Conservation (phyloP, 495 filamentous ascomycete species). For the Usnea hakonensis region DNA sequence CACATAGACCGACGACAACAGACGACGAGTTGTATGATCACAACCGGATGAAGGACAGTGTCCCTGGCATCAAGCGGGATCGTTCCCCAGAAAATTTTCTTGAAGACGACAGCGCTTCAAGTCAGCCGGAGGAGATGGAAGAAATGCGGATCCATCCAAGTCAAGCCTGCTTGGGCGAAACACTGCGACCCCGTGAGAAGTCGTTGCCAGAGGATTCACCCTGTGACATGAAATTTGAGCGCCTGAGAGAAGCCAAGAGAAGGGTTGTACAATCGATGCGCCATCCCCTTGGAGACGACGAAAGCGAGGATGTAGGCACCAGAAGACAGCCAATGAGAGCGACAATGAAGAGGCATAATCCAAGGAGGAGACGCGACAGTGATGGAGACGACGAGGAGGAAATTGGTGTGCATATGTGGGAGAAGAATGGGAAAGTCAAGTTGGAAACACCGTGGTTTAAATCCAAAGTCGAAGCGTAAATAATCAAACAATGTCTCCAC, state of each 20-base stretch:
- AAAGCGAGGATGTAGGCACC: background rate
- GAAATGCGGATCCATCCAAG: background rate
- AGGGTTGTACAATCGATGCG: background rate
- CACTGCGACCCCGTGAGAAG: background rate
- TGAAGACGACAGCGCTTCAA: background rate
- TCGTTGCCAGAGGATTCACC: background rate
- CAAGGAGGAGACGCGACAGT: background rate
- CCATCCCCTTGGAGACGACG: background rate
- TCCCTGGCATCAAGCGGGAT: background rate
- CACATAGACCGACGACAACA: background rate
- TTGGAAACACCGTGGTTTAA: slow-evolving; percentile 19
- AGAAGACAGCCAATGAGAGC: background rate
- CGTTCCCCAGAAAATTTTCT: background rate
- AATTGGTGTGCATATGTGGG: slow-evolving; percentile 23
- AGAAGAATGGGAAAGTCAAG: slow-evolving; percentile 14
- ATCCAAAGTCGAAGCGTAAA: background rate
- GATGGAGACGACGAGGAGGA: slow-evolving; percentile 21
- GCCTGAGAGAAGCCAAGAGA: background rate
- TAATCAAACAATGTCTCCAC: no score
- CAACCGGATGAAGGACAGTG: background rate
- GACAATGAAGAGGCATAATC: background rate
- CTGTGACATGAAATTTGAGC: background rate
- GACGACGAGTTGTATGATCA: background rate
- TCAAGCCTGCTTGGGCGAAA: background rate
- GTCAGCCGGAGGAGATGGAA: background rate